These are phyloP conservation scores for Xylaria sp. DNA, from an alignment of 2,329 filamentous ascomycete species.

Conservation along the genomic window DNA sequence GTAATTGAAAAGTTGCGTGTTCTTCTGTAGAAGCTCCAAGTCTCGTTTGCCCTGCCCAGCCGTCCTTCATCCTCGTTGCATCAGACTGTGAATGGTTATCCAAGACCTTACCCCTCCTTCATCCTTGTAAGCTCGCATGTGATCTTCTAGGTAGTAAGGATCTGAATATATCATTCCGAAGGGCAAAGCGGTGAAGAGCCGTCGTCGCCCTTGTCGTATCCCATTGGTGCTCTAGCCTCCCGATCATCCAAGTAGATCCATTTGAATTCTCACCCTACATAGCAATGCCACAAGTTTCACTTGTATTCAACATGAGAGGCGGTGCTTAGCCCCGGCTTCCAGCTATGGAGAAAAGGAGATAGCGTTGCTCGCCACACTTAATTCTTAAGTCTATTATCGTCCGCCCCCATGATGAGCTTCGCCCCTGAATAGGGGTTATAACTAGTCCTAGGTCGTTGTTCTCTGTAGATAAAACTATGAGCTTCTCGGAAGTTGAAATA, in stretches of 20 bases:
- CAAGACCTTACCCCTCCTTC: slow-evolving; percentile 9
- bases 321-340: background rate
- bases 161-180: background rate
- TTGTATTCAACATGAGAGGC: background rate
- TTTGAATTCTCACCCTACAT: background rate
- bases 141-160: slow-evolving; percentile 1
- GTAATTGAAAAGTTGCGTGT: background rate
- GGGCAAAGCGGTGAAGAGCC: background rate
- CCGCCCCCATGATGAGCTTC: slow-evolving; percentile 4
- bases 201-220: background rate
- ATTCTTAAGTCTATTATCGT: slow-evolving; percentile 18
- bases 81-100: background rate
- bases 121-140: background rate
- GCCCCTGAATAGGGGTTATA: slow-evolving; percentile 4
- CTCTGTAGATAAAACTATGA: background rate
- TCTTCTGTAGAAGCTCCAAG: background rate
- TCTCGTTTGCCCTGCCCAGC: background rate
- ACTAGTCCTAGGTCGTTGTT: background rate
- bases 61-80: slow-evolving; percentile 11
- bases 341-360: background rate
- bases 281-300: background rate
- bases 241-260: background rate
- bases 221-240: background rate
- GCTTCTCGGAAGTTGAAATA: slow-evolving; percentile 7
- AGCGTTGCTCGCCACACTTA: background rate